Percentiles rank a stretch among this genome's conserved stretches.
Evolutionary conservation across 495 filamentous ascomycete species (phyloP).

Genomic region (Aspergillus carlsbadensis): DNA sequence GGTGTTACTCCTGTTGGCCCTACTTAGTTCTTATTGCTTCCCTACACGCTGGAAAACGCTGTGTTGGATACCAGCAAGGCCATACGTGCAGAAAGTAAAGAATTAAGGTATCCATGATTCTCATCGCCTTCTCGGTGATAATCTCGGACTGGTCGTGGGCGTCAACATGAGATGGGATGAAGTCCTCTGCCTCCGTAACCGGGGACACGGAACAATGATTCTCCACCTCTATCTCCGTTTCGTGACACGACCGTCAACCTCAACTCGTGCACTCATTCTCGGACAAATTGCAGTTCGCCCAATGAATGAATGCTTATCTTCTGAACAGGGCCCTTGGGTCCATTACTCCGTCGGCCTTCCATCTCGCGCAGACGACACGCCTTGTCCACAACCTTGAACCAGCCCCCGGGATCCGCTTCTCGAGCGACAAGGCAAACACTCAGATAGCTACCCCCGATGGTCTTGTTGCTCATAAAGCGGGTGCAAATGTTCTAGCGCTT

Average conservation of each 20-base stretch:
- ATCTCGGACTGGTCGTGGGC: too few species aligned
- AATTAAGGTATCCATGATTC: too few species aligned
- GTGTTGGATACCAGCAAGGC: too few species aligned
- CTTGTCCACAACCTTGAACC: slow-evolving; percentile 61
- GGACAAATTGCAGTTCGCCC: background rate
- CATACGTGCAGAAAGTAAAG: too few species aligned
- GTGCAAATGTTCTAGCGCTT: slow-evolving; percentile 72
- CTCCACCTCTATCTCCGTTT: too few species aligned
- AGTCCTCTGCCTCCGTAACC: too few species aligned
- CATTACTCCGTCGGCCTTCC: slow-evolving; percentile 58
- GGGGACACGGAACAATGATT: too few species aligned
- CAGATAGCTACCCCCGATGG: slow-evolving; percentile 25
- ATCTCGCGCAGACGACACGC: slow-evolving; percentile 59
- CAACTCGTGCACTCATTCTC: background rate
- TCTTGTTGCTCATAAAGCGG: slow-evolving; percentile 66
- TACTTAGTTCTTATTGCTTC: too few species aligned
- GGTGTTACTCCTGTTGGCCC: too few species aligned
- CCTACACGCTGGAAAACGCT: too few species aligned
- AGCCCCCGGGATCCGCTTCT: slow-evolving; percentile 64
- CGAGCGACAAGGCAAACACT: slow-evolving; percentile 29
- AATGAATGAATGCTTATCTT: slow-evolving; percentile 80
- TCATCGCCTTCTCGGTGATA: too few species aligned
- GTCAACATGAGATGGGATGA: too few species aligned
- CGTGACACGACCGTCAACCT: background rate
- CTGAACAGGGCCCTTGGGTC: slow-evolving; percentile 69